Evolutionary conservation across 495 filamentous ascomycete genomes (phyloP), one percentile per base, ranked within the genome.

Genomic region (Aspergillus taichungensis): DNA sequence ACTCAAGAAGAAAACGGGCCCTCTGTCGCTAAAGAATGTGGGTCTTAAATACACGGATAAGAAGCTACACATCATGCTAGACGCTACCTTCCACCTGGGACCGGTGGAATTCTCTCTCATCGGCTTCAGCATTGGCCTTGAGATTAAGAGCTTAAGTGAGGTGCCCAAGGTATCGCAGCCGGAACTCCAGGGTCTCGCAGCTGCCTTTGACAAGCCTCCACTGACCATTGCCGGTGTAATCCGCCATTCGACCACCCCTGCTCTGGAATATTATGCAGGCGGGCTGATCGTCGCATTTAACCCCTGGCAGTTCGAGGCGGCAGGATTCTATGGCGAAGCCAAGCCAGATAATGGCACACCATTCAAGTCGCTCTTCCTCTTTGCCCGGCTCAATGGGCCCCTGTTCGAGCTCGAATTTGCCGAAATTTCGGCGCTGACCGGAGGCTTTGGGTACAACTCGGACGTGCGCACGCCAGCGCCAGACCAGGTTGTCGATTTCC

Each of bases 391-490:
- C 1, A 53, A 68, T 8, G 74, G 74, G 3, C 73, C 73, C 0
- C 53, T 76, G n/a, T 36, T 68, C 3, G 52, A 51, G 0, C 47
- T 76, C 6, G 66, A 61, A 30, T 69, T 67, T 37, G 72, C 66
- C 1, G 57, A 59, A 10, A 62, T 77, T 27, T 45, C 48, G 0
- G 63, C 63, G 2, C 37, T 76, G 13, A 47, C 46, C 1, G 60
- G 54, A 13, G 73, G 73, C 0, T 71, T 76, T 31, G 74, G 74
- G 3, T 72, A 71, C 47, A 73, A 76, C 42, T 57, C 45, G 8
- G 38, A 33, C 8, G 40, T 73, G 1, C 55, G 48, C 6, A 24
- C 61, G 13, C 73, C 68, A 3, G 55, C 46, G 0, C 45, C 61
- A 8, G 52, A 59, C 1, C 34, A 68, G 10, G 43, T 77, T 1